Percentiles rank a stretch among this genome's conserved stretches.
phyloP scores from a whole-genome alignment of 495 filamentous ascomycete species.

The Penicillium longicatenatum region DNA sequence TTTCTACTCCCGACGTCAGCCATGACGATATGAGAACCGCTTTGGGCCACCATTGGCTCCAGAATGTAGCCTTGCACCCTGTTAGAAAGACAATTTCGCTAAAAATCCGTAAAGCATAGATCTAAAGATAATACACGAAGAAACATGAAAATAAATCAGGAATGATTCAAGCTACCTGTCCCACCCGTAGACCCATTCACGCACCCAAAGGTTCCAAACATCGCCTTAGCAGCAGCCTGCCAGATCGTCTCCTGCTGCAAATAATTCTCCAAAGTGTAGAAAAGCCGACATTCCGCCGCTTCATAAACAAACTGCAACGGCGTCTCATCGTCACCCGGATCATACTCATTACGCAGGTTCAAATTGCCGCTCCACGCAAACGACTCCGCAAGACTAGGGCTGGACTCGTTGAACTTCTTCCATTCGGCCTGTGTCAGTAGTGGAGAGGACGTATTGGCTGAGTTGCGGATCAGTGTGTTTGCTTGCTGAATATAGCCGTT shows the following conservation, averaged over 20 bases:
- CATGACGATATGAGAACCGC: no score
- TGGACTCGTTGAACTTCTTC: constrained; percentile 33
- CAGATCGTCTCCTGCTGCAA: constrained; percentile 28
- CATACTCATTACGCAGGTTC: constrained; percentile 33
- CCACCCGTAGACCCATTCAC: constrained; percentile 31
- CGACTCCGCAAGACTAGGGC: constrained; percentile 18
- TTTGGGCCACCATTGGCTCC: no score
- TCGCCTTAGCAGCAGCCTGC: constrained; percentile 29
- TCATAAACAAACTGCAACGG: constrained; percentile 43
- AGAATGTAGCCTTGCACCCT: background rate
- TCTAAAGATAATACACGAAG: background rate
- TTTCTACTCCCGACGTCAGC: no score
- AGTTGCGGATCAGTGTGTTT: constrained; percentile 17
- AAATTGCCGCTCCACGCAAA: constrained; percentile 29
- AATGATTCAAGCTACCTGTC: constrained; percentile 27
- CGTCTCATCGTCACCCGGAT: constrained; percentile 28
- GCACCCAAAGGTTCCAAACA: constrained; percentile 30
- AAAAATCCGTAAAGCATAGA: background rate
- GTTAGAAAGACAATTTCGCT: background rate
- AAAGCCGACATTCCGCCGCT: constrained; percentile 41
- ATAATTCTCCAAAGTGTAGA: constrained; percentile 37
- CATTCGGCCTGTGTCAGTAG: constrained; percentile 36
- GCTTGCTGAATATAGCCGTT: constrained; percentile 39
- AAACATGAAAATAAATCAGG: background rate
- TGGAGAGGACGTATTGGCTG: constrained; percentile 24